Evolutionary conservation across 768 basidiomycete species (phyloP).

Genomic region (Favolaschia claudopus): DNA sequence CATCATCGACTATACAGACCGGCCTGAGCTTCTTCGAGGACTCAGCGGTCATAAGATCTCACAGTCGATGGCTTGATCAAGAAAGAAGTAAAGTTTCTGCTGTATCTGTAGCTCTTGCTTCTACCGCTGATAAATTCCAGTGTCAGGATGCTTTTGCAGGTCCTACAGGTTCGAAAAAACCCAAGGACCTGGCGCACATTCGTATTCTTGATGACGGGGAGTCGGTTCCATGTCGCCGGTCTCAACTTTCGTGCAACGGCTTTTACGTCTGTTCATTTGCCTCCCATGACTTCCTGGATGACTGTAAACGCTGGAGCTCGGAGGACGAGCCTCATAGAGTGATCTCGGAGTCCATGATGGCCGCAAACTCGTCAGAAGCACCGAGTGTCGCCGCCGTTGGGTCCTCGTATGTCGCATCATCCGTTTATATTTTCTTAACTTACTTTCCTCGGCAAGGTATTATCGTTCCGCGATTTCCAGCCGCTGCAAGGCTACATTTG

Average conservation of each 20-base stretch:
- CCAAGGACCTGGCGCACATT: neutral
- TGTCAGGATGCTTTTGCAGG: neutral
- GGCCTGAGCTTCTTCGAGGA: neutral
- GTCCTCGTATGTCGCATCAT: neutral
- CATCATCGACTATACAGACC: neutral
- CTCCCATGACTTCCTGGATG: neutral
- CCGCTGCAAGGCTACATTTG: neutral
- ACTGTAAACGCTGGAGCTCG: constrained; percentile 2
- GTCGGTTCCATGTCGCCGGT: neutral
- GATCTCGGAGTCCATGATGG: neutral
- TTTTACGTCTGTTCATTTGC: neutral
- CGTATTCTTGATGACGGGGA: neutral
- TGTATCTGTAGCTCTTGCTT: too few relatives aligned
- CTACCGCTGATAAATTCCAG: neutral
- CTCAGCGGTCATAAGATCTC: too few relatives aligned
- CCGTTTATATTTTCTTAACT: too few relatives aligned
- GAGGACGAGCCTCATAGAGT: neutral
- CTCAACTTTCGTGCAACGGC: neutral
- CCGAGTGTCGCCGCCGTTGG: neutral
- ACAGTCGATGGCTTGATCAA: constrained; percentile 4
- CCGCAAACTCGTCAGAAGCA: neutral
- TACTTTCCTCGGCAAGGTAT: too few relatives aligned
- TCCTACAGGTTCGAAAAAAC: neutral
- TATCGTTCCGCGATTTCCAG: neutral
- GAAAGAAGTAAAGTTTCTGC: constrained; percentile 11